phyloP scores from a whole-genome alignment of 495 filamentous ascomycete species.

The Penicillium egyptiacum region DNA sequence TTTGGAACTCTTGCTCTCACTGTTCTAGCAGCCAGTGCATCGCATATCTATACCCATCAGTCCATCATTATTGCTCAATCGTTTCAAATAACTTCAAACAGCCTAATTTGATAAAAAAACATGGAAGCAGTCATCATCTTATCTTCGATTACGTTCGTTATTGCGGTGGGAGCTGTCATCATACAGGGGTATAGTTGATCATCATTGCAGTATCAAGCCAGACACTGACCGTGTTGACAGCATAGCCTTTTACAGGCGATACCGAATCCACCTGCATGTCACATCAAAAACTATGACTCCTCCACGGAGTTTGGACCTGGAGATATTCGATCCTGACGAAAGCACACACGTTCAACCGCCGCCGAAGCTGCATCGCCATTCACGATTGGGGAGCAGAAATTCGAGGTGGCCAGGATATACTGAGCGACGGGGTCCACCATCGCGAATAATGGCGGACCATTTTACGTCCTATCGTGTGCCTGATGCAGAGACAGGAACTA shows the following conservation, averaged over 20 bases:
- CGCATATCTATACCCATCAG: conserved; percentile 12
- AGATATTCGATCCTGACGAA: conserved; percentile 1
- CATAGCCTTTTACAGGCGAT: conserved; percentile 18
- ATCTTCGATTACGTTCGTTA: conserved; percentile 16
- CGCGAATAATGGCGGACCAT: conserved; percentile 1
- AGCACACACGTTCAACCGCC: conserved; percentile 1
- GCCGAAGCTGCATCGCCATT: conserved; percentile 8
- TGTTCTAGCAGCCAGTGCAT: neutral
- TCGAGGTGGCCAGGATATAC: conserved; percentile 1
- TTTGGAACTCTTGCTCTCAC: neutral
- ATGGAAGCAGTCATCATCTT: conserved; percentile 23
- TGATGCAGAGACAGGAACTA: neutral
- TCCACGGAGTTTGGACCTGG: conserved; percentile 12
- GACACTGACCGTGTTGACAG: conserved; percentile 9
- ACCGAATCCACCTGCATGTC: conserved; percentile 22
- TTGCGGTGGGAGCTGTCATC: conserved; percentile 15
- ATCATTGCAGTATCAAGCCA: neutral
- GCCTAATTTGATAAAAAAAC: neutral
- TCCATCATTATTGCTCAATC: neutral
- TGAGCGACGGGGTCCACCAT: conserved; percentile 3
- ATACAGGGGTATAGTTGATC: conserved; percentile 16
- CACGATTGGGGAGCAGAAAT: conserved; percentile 12
- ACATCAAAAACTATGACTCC: conserved; percentile 9
- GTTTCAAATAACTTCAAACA: neutral
- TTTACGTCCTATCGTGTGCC: neutral